Base-by-base conservation (phyloP, 2,329 filamentous ascomycete species). In the Rasamsonia emersonii region DNA sequence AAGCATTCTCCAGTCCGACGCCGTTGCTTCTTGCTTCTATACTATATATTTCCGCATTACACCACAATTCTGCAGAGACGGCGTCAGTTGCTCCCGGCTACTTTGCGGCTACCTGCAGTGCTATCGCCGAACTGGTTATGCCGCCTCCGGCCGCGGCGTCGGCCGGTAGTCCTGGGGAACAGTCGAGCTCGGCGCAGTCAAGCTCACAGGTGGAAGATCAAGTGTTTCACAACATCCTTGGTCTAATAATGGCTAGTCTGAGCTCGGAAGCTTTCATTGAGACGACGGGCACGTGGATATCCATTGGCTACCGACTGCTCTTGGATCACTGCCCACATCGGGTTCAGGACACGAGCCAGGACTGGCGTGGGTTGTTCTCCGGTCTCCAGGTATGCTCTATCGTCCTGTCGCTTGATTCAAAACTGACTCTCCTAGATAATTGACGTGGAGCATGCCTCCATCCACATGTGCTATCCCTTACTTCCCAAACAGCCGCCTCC, bases 381-480 rank as follows among this genome's bases (percentile, higher is more conserved):
- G 48, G 49, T 10, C 42, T 51, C 18, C 49, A 51, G 34, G 49
- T 51, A 35, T 27, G 13, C 10, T 30, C 20, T 10, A 11, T 9
- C 24, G 9, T 18, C 9, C 9, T 18, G 17, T 25, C n/a, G n/a
- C 18, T 11, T 21, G 13, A 5, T 3, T 8, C 9, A 15, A 8
- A 20, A 9, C 17, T 30, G 11, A 26, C 23, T 13, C 18, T 19
- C 21, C 2, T 17, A 51, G 46, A 42, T 49, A 5, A 49, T 52
- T 26, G 49, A 53, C 19, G 49, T 53, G 7, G 49, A 53, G 32
- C 49, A 53, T 30, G 49, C 49, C 6, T 53, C 49, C 4, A 52
- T 53, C 41, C 49, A 53, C 16, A 49, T 53, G 47, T 50, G 47
- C 7, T 46, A 47, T 15, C 49, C 49, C 17, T 35, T 53, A 10